Conservation (phyloP, 1,139 yeast species). For the Candida glucosophila region DNA sequence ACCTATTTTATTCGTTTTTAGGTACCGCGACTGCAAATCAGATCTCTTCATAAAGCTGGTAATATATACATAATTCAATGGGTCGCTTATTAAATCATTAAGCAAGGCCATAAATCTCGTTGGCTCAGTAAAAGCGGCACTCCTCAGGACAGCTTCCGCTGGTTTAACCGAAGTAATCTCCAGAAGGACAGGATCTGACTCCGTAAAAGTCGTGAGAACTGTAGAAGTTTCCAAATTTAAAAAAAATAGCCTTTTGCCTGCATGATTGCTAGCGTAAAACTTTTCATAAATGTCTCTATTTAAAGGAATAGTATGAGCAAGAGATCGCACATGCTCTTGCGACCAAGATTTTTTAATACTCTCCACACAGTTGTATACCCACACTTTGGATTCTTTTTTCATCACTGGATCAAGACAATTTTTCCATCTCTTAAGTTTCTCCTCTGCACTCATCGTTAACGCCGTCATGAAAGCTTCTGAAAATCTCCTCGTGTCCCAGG, state of each 20-base stretch:
- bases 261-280: conserved; percentile 23
- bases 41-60: conserved; percentile 56
- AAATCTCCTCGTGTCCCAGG: conserved; percentile 75
- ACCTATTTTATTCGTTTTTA: conserved; percentile 64
- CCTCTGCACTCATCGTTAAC: conserved; percentile 53
- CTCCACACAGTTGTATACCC: conserved; percentile 58
- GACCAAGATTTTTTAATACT: conserved; percentile 59
- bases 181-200: conserved; percentile 4
- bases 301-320: conserved; percentile 18
- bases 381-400: conserved; percentile 61
- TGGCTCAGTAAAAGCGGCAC: conserved; percentile 16
- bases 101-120: conserved; percentile 44
- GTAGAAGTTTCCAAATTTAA: conserved; percentile 44
- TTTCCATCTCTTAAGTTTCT: conserved; percentile 56
- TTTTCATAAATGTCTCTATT: conserved; percentile 24
- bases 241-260: conserved; percentile 42
- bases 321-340: conserved; percentile 32
- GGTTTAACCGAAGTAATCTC: conserved; percentile 13
- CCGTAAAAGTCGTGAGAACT: conserved; percentile 14
- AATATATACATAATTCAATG: conserved; percentile 60
- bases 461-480: conserved; percentile 55
- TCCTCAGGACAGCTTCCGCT: conserved; percentile 3
- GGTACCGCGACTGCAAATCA: conserved; percentile 60
- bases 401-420: conserved; percentile 49
- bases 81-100: conserved; percentile 38